Conservation (phyloP, 495 filamentous ascomycete species). For the Penicillium diatomitis region DNA sequence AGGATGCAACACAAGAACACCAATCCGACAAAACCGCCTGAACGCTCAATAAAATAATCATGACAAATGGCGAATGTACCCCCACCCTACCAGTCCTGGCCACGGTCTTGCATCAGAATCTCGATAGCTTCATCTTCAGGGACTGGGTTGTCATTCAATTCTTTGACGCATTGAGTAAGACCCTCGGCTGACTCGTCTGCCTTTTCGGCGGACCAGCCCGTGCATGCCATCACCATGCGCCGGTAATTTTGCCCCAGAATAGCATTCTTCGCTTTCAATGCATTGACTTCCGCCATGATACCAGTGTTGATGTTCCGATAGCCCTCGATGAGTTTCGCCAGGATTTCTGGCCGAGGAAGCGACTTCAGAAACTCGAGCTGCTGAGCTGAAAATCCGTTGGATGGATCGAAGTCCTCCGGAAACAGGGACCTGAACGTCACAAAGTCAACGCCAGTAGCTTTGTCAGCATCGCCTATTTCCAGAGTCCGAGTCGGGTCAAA, state of each 20-base stretch:
- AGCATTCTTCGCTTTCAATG: constrained; percentile 35
- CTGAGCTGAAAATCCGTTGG: constrained; percentile 28
- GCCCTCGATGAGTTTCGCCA: constrained; percentile 21
- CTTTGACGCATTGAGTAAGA: constrained; percentile 37
- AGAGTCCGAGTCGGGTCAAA: constrained; percentile 22
- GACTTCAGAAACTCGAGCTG: constrained; percentile 26
- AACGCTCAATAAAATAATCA: constrained; percentile 13
- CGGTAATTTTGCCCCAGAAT: constrained; percentile 39
- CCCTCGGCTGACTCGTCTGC: constrained; percentile 41
- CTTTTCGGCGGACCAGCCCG: constrained; percentile 36
- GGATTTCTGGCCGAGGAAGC: constrained; percentile 18
- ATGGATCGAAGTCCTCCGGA: constrained; percentile 25
- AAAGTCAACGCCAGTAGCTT: constrained; percentile 38
- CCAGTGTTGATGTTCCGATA: constrained; percentile 30
- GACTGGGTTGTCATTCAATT: constrained; percentile 40
- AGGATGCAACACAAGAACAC: constrained; percentile 13
- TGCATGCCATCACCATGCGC: constrained; percentile 42
- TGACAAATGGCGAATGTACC: background rate
- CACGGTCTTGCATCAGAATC: constrained; percentile 40
- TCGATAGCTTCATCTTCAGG: constrained; percentile 41
- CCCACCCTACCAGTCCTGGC: constrained; percentile 36
- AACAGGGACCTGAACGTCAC: constrained; percentile 29
- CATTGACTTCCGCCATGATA: constrained; percentile 28
- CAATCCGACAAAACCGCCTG: constrained; percentile 6
- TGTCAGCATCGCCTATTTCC: constrained; percentile 46